These are phyloP conservation scores for Rhizophagus clarus DNA, from an alignment of 192 early-diverging fungal species.

Conservation along the genomic window DNA sequence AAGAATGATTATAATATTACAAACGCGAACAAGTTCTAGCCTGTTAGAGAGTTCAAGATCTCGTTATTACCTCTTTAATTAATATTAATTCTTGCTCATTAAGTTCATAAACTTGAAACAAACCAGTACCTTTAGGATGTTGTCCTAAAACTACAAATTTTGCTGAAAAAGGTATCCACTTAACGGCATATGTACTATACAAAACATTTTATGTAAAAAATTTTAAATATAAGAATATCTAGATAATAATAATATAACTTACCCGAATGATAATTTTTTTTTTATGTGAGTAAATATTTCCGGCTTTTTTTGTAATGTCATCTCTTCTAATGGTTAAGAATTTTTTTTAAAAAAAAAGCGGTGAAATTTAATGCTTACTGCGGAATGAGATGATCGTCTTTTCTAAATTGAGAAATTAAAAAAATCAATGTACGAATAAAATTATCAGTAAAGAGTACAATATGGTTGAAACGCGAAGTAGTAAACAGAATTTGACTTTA, in stretches of 20 bases:
- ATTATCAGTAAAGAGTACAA: too few relatives aligned
- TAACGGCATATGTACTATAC: neutral
- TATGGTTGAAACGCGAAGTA: slow-evolving; percentile 14
- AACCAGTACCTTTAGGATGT: neutral
- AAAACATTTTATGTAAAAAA: too few relatives aligned
- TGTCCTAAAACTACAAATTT: neutral
- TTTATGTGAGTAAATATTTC: neutral
- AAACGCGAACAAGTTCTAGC: too few relatives aligned
- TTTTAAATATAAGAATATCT: neutral
- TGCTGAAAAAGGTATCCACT: neutral
- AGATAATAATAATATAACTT: neutral
- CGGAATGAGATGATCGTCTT: too few relatives aligned
- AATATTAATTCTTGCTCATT: neutral
- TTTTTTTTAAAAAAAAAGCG: neutral
- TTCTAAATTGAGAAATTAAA: too few relatives aligned
- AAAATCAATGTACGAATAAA: too few relatives aligned
- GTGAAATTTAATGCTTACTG: neutral
- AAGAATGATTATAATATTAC: neutral
- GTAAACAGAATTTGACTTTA: neutral
- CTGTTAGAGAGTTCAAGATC: too few relatives aligned
- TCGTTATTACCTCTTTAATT: neutral
- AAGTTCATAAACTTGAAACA: neutral
- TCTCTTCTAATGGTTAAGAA: neutral
- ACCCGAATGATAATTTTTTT: neutral
- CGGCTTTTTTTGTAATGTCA: neutral